Evolutionary conservation across 305 asterid species (phyloP).

Genomic region (Euphrasia arctica): DNA sequence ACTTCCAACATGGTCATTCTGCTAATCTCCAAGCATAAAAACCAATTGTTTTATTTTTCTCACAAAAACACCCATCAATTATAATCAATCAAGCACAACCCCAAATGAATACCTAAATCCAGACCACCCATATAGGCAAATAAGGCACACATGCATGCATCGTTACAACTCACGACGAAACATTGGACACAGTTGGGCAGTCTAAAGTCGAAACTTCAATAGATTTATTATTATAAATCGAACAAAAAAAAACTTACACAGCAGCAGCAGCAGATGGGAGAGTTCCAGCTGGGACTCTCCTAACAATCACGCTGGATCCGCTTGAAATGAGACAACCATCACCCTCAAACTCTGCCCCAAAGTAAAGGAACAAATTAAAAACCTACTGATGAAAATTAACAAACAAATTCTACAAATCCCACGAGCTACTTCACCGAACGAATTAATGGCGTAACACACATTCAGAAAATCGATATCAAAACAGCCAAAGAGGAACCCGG

Average conservation of each 20-base stretch:
- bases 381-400: slow-evolving; percentile 4
- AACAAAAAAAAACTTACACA: slow-evolving; percentile 55
- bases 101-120: not conserved
- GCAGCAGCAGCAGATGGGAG: slow-evolving; percentile 32
- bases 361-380: not conserved
- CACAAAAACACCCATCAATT: slow-evolving; percentile 3
- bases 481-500: not conserved
- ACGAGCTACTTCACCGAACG: not conserved
- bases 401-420: not conserved
- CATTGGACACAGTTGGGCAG: slow-evolving; percentile 16
- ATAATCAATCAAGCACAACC: slow-evolving; percentile 14
- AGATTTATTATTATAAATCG: too few relatives aligned
- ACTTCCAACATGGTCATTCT: slow-evolving; percentile 11
- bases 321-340: slow-evolving; percentile 57
- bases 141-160: slow-evolving; percentile 20
- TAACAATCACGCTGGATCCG: slow-evolving; percentile 79
- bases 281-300: slow-evolving; percentile 71
- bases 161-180: slow-evolving; percentile 4
- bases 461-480: not conserved
- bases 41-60: not conserved
- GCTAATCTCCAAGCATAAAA: slow-evolving; percentile 6
- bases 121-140: too few relatives aligned
- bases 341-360: slow-evolving; percentile 49
- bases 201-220: too few relatives aligned
- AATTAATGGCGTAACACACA: not conserved